Percentiles rank a stretch among this genome's conserved stretches.
These are phyloP conservation scores for Solioccasus polychromus DNA, from an alignment of 768 basidiomycete species.

Conservation along the genomic window DNA sequence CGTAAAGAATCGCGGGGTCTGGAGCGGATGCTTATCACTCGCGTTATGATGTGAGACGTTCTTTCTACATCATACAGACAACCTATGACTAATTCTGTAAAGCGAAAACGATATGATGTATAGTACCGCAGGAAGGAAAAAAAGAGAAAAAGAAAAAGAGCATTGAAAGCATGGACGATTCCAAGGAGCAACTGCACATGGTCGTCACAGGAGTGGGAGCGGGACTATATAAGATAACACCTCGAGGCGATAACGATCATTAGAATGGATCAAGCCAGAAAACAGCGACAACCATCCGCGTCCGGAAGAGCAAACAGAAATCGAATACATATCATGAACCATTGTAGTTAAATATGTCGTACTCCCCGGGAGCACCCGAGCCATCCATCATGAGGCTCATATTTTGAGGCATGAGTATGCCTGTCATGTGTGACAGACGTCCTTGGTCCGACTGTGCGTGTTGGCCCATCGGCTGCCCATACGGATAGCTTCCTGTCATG, in stretches of 20 bases:
- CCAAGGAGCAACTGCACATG: constrained; percentile 8
- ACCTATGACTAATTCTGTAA: constrained; percentile 24
- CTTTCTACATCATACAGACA: constrained; percentile 33
- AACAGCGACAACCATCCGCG: constrained; percentile 18
- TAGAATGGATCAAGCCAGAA: constrained; percentile 15
- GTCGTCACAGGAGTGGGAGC: not conserved
- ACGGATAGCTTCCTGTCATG: constrained; percentile 29
- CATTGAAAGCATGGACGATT: not conserved
- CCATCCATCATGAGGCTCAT: constrained; percentile 42
- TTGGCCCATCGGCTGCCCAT: constrained; percentile 27
- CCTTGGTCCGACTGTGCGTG: constrained; percentile 27
- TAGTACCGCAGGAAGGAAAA: constrained; percentile 15
- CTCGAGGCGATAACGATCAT: constrained; percentile 27
- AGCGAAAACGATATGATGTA: constrained; percentile 17
- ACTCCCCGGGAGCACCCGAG: constrained; percentile 40
- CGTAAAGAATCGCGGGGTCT: not conserved
- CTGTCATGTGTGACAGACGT: constrained; percentile 47
- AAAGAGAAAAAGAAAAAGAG: constrained; percentile 1
- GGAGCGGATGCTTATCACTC: not conserved
- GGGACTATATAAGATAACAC: constrained; percentile 21
- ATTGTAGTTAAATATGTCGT: constrained; percentile 61
- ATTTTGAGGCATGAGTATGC: constrained; percentile 49
- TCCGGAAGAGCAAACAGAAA: constrained; percentile 13
- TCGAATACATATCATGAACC: constrained; percentile 32
- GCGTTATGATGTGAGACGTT: constrained; percentile 12